phyloP scores from a whole-genome alignment of 331 rosid species.

The Spiraea crenata region DNA sequence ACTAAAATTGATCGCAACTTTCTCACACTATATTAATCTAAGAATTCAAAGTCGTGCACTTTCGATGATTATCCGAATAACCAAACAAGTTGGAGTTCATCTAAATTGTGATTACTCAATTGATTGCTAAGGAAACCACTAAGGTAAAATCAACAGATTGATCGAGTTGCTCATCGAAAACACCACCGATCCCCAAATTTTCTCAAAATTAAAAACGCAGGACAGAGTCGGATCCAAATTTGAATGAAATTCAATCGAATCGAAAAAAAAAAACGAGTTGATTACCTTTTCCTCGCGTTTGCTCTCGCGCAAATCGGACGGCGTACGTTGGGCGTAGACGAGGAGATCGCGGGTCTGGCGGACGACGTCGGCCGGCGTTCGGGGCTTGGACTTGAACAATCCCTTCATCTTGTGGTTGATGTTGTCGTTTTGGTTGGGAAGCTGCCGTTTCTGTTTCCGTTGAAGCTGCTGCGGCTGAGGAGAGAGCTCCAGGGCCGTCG shows the following conservation, averaged over 20 bases:
- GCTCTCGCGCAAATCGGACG: conserved; percentile 57
- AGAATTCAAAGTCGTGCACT: not conserved
- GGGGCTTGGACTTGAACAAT: conserved; percentile 89
- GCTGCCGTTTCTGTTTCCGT: not conserved
- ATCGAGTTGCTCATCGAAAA: not conserved
- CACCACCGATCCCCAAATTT: not conserved
- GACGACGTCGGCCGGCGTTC: conserved; percentile 77
- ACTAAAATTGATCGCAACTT: too few species aligned
- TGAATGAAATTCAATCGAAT: not conserved
- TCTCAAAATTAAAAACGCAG: not conserved
- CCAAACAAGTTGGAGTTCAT: not conserved
- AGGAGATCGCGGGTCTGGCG: conserved; percentile 94
- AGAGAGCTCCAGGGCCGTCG: conserved; percentile 20
- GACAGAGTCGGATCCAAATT: not conserved
- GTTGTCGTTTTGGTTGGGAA: conserved; percentile 35
- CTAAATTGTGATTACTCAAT: not conserved
- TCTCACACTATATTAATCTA: not conserved
- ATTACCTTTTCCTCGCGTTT: conserved; percentile 91
- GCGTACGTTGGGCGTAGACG: conserved; percentile 38
- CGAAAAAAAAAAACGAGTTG: too few species aligned
- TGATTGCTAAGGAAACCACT: too few species aligned
- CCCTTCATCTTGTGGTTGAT: conserved; percentile 60
- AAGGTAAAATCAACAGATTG: not conserved
- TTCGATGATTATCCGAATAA: too few species aligned
- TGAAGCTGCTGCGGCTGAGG: conserved; percentile 1